Base-by-base conservation (phyloP, 1,139 yeast genomes). In the Chernovozyma aurita region DNA sequence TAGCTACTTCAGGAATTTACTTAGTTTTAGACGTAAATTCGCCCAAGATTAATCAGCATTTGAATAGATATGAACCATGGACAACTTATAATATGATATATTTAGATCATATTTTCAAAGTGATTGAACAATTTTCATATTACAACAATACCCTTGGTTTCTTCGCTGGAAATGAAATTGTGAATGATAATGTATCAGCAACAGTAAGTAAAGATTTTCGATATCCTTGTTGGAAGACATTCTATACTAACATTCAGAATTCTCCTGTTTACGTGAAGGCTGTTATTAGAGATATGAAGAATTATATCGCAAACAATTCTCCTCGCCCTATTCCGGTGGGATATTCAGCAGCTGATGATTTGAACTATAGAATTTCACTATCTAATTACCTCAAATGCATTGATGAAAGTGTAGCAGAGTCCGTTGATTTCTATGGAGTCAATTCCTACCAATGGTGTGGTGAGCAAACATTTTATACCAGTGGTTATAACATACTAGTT, bases 401-500 rank as follows among this genome's bases (percentile, higher is more conserved):
- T 14, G 75, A 76, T 29, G 80, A 76, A 13, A 70, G 70, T n/a
- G 60, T 70, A 0, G 54, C 58, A 12, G 80, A 84, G 34, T 63
- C 82, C 1, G 85, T 87, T 22, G 98, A 92, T 55, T 92, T 92
- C 54, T 90, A 87, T 61, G 98, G 98, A 4, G 90, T 92, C 37
- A 92, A 92, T 57, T 82, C 95, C 1, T 92, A 92, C 58, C 95
- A 88, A 56, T 92, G 98, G 98, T 92, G 98, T 64, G 98, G 98
- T 4, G 75, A 78, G 33, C 92, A 86, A 49, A 81, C 94, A 3
- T 85, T 85, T 58, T 64, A 78, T 42, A 70, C 84, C 9, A 83
- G 95, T 48, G 98, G 97, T 1, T 92, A 87, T 58, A 76, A 83
- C 48, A 62, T 69, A 25, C 73, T 90, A 41, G 90, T 86, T 15